phyloP scores from a whole-genome alignment of 1,284 basidiomycete species.

The Ustilago lituana region DNA sequence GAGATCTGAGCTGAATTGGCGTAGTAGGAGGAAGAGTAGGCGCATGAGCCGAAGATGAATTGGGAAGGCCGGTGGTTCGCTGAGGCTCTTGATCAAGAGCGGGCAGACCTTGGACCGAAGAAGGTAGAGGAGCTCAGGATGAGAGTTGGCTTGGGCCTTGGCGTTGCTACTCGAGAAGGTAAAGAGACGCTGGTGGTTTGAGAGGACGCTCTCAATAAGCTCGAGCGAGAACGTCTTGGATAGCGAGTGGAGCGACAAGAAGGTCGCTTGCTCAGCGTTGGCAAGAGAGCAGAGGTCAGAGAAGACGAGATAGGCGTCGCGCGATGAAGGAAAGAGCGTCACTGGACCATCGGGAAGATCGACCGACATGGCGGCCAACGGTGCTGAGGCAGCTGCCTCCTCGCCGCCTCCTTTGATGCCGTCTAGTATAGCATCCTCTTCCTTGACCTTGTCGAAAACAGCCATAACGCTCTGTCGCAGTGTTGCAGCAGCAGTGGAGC shows the following conservation, averaged over 20 bases:
- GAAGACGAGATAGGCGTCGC: constrained; percentile 81
- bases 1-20: constrained; percentile 84
- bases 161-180: background rate
- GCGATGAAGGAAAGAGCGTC: constrained; percentile 78
- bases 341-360: constrained; percentile 55
- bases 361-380: constrained; percentile 58
- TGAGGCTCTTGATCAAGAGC: constrained; percentile 78
- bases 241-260: constrained; percentile 83
- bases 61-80: constrained; percentile 82
- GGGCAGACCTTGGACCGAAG: constrained; percentile 89
- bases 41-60: constrained; percentile 88
- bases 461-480: constrained; percentile 97
- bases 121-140: constrained; percentile 82
- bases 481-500: constrained; percentile 94
- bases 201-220: constrained; percentile 93
- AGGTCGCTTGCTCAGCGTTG: constrained; percentile 75
- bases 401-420: constrained; percentile 59
- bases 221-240: constrained; percentile 95
- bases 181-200: constrained; percentile 90
- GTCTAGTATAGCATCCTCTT: constrained; percentile 73
- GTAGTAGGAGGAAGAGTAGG: constrained; percentile 89
- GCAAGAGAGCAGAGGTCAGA: constrained; percentile 64
- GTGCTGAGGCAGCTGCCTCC: constrained; percentile 60
- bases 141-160: constrained; percentile 63
- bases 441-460: constrained; percentile 90